A percentile compares a stretch with the other conserved stretches of the same genome.
Evolutionary conservation across 352 stramenopile species (phyloP).

Genomic region (Pythium apleroticum): DNA sequence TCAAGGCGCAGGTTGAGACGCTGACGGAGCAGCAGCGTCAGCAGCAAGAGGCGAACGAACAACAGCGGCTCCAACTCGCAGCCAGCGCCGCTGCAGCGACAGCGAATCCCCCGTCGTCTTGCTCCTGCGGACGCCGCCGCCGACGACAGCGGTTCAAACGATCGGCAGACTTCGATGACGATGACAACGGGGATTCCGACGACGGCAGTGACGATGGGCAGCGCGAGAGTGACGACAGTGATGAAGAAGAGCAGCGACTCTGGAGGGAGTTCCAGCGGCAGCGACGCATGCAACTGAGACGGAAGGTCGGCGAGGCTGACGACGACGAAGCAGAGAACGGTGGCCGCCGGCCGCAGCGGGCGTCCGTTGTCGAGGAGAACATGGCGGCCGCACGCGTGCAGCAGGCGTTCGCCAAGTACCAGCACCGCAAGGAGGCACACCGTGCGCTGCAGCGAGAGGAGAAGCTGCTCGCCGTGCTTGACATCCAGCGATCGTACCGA

Average conservation of each 20-base stretch:
- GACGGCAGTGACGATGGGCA: constrained; percentile 22
- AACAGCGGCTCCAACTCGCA: background rate
- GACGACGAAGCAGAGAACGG: constrained; percentile 8
- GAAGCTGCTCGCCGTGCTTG: constrained; percentile 49
- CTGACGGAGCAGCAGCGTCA: background rate
- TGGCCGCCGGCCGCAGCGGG: constrained; percentile 12
- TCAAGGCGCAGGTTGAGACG: background rate
- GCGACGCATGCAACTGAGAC: background rate
- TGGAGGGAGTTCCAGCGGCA: constrained; percentile 31
- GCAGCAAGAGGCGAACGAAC: background rate
- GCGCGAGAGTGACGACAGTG: constrained; percentile 23
- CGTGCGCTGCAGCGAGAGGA: constrained; percentile 41
- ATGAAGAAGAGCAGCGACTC: constrained; percentile 17
- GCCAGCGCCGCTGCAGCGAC: background rate
- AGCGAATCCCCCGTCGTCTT: background rate
- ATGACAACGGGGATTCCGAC: constrained; percentile 24
- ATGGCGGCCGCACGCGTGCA: constrained; percentile 51
- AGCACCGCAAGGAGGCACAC: constrained; percentile 53
- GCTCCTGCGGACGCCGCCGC: background rate
- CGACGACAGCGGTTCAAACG: background rate
- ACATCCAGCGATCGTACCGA: constrained; percentile 70
- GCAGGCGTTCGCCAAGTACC: constrained; percentile 58
- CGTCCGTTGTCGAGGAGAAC: constrained; percentile 50
- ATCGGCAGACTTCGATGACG: background rate
- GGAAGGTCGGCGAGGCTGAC: constrained; percentile 14